Evolutionary conservation across 805 yeast species (phyloP), one percentile per base, ranked within the genome.

Genomic region (Saccharomycopsis fibuligera): DNA sequence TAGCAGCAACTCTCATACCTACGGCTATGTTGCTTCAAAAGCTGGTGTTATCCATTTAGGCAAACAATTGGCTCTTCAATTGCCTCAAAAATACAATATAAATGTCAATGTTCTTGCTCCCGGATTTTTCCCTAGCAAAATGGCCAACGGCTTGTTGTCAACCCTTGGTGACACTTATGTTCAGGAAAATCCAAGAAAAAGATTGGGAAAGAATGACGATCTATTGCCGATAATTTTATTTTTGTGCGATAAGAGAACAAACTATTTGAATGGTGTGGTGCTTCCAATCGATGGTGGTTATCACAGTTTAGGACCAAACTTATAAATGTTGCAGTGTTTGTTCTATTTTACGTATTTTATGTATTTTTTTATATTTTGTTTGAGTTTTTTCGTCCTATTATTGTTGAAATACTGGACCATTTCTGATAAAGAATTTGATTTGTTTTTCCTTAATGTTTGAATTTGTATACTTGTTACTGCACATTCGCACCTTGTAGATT

Each of bases 121-220:
- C 0, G 91, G 91, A 0, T 84, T 81, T 61, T 80, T 83, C 73
- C 86, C 86, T 19, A 73, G 83, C 17, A 83, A 80, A 63, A 83
- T 83, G 89, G 73, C 87, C 36, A 72, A 76, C 51, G 90, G 87
- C 0, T 56, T 83, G 41, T 66, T 84, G 41, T 67, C 63, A 45
- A 68, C 75, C 21, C 43, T 58, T 50, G 79, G 79, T 22, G 79
- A 74, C 12, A 27, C 59, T 1, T 67, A 89, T 70, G 96, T 90
- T 69, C 93, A 86, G 71, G 93, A 93, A 47, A 90, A 85, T 74
- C 93, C 86, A 64, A 69, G 80, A 57, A 67, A 70, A 47, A 72
- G 91, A 60, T 68, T 83, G 42, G 91, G 91, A 3, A 68, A 54
- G 42, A 73, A 76, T 53, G 74, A 74, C 44, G 91, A 83, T 59